Evolutionary conservation across 805 yeast species (phyloP).

Genomic region (Hanseniaspora mollemarum): DNA sequence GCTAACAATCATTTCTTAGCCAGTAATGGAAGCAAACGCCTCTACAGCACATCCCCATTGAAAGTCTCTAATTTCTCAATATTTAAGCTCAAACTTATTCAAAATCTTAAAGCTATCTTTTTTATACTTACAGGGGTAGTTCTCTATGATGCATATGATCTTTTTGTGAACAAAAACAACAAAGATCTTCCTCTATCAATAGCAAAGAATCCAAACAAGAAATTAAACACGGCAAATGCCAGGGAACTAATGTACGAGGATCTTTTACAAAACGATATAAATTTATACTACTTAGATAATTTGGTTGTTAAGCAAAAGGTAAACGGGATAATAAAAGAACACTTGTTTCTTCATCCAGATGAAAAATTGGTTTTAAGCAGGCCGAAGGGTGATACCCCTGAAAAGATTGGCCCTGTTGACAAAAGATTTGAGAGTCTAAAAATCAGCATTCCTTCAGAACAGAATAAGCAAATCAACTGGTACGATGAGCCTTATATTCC

Average conservation of each 20-base stretch:
- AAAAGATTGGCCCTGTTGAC: slow-evolving; percentile 6
- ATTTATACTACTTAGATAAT: slow-evolving; percentile 6
- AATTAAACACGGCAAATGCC: not conserved
- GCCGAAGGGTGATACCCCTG: not conserved
- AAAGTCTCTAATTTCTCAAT: not conserved
- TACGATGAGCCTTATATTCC: not conserved
- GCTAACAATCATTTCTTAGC: not conserved
- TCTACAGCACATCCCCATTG: not conserved
- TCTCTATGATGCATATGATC: not conserved
- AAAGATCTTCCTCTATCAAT: slow-evolving; percentile 1
- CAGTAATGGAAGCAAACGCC: not conserved
- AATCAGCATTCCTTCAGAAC: not conserved
- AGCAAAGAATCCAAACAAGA: not conserved
- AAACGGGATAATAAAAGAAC: not conserved
- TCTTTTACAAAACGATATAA: slow-evolving; percentile 4
- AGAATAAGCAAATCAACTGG: not conserved
- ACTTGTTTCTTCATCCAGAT: not conserved
- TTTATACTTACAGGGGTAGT: not conserved
- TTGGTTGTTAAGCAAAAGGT: not conserved
- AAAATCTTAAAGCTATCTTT: slow-evolving; percentile 4
- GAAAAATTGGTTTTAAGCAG: not conserved
- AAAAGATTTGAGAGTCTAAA: not conserved
- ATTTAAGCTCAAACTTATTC: not conserved
- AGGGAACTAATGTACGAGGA: slow-evolving; percentile 8
- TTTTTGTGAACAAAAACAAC: slow-evolving; percentile 4